Conservation (phyloP, 2,329 filamentous ascomycete species). For the Xylariaceae sp. region DNA sequence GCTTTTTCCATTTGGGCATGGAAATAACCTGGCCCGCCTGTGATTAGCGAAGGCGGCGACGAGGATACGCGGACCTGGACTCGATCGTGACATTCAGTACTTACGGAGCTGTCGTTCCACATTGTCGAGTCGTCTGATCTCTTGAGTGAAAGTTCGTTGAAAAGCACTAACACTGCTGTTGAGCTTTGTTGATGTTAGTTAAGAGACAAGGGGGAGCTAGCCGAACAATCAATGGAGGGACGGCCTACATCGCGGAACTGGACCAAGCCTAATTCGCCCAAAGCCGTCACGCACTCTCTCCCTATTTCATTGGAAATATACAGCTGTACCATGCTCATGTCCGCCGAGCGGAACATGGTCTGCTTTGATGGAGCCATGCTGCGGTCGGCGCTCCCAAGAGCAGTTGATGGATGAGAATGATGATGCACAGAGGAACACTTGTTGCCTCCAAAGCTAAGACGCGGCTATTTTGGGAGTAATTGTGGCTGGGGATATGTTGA, state of each 20-base stretch:
- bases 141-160: conserved; percentile 94
- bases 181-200: conserved; percentile 51
- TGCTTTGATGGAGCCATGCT: conserved; percentile 66
- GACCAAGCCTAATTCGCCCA: conserved; percentile 92
- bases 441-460: conserved; percentile 21
- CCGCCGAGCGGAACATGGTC: conserved; percentile 98
- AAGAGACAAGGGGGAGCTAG: conserved; percentile 11
- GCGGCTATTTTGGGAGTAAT: neutral
- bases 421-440: conserved; percentile 12
- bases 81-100: conserved; percentile 34
- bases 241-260: conserved; percentile 89
- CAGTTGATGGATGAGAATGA: conserved; percentile 20
- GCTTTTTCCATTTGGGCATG: conserved; percentile 93
- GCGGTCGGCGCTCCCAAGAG: conserved; percentile 25
- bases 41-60: conserved; percentile 26
- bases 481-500: conserved; percentile 7
- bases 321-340: conserved; percentile 99
- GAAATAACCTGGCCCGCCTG: conserved; percentile 67
- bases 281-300: conserved; percentile 90
- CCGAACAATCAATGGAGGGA: conserved; percentile 16
- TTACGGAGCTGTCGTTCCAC: conserved; percentile 93
- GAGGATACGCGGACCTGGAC: neutral
- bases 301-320: conserved; percentile 99
- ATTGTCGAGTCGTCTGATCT: conserved; percentile 95
- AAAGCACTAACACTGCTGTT: conserved; percentile 92